These are phyloP conservation scores for Glycine latifolia DNA, from an alignment of 306 rosid genomes.

Conservation along the genomic window DNA sequence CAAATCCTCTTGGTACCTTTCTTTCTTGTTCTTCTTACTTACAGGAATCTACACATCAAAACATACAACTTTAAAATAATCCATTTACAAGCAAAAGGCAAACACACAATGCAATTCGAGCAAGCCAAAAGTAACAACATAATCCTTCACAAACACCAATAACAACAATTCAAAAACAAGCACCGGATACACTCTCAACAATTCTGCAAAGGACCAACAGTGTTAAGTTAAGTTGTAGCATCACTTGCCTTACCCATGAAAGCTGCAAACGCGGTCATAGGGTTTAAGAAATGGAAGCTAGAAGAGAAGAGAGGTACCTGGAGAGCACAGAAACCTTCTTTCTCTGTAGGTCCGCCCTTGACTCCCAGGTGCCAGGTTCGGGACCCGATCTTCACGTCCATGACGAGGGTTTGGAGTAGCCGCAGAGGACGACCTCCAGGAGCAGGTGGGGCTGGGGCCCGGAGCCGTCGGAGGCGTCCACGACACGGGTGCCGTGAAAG, in stretches of 20 bases:
- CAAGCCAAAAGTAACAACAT: background rate
- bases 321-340: too few relatives aligned
- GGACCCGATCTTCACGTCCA: too few relatives aligned
- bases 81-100: conserved; percentile 10
- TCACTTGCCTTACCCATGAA: conserved; percentile 98
- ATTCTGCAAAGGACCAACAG: background rate
- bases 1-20: conserved; percentile 87
- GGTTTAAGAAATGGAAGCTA: too few relatives aligned
- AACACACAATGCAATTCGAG: background rate
- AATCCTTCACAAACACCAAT: conserved; percentile 29
- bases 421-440: too few relatives aligned
- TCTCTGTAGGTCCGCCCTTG: too few relatives aligned
- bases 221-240: conserved; percentile 23
- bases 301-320: too few relatives aligned
- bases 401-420: too few relatives aligned
- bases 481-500: too few relatives aligned
- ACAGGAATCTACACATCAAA: conserved; percentile 64
- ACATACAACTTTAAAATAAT: conserved; percentile 39
- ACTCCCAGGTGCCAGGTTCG: too few relatives aligned
- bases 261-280: conserved; percentile 96
- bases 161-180: background rate
- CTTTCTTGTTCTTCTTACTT: conserved; percentile 88
- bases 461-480: too few relatives aligned
- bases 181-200: background rate
- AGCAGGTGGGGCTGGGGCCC: too few relatives aligned